Evolutionary conservation across 257 asterid genomes (phyloP).

Genomic region (Lycium ferocissimum): DNA sequence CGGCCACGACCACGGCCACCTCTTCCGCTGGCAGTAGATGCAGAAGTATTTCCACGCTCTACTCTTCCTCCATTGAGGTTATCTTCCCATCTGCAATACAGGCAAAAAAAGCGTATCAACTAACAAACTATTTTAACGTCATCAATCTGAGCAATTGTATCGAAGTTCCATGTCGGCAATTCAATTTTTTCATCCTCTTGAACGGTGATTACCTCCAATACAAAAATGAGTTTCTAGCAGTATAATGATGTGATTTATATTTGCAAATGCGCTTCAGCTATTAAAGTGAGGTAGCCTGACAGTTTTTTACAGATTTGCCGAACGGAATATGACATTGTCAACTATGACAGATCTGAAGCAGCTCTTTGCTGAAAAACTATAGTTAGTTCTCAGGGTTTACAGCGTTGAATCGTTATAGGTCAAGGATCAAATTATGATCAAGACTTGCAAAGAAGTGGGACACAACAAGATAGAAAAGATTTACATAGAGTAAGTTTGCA

Average conservation of each 20-base stretch:
- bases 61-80: slow-evolving; percentile 53
- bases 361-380: background rate
- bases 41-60: slow-evolving; percentile 36
- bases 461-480: background rate
- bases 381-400: slow-evolving; percentile 3
- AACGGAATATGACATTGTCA: background rate
- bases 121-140: background rate
- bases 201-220: background rate
- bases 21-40: slow-evolving; percentile 56
- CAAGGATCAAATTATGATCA: slow-evolving; percentile 13
- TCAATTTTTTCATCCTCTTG: background rate
- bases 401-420: background rate
- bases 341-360: background rate
- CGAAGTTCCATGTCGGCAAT: background rate
- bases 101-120: slow-evolving; percentile 25
- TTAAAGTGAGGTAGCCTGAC: background rate
- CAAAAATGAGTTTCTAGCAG: background rate
- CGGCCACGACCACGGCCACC: slow-evolving; percentile 62
- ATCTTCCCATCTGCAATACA: slow-evolving; percentile 85
- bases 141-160: slow-evolving; percentile 1
- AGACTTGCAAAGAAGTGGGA: background rate
- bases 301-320: background rate
- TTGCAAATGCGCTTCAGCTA: background rate
- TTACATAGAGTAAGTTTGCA: slow-evolving; percentile 14
- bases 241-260: background rate